phyloP scores from a whole-genome alignment of 2,329 filamentous ascomycete species.

The Apiospora kogelbergensis region DNA sequence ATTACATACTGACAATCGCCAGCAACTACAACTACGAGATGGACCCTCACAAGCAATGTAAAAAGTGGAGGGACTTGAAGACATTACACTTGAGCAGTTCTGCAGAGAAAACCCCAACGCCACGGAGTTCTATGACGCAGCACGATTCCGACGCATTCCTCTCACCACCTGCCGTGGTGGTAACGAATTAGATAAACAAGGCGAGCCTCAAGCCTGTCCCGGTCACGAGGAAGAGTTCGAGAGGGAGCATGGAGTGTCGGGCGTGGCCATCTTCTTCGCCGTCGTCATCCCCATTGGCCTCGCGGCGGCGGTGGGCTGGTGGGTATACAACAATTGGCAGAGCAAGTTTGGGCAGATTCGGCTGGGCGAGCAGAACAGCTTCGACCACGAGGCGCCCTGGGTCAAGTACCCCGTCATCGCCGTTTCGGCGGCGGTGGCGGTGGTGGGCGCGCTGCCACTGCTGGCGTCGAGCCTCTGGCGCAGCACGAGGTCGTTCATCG shows the following conservation, averaged over 20 bases:
- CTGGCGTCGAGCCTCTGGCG: slow-evolving; percentile 74
- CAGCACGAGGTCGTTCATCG: slow-evolving; percentile 51
- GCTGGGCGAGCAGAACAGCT: slow-evolving; percentile 68
- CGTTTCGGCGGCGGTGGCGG: slow-evolving; percentile 62
- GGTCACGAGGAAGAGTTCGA: slow-evolving; percentile 82
- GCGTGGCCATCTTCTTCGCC: slow-evolving; percentile 79
- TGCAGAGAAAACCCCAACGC: slow-evolving; percentile 63
- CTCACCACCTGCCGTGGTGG: slow-evolving; percentile 85
- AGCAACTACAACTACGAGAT: slow-evolving; percentile 94
- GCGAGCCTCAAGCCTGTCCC: slow-evolving; percentile 64
- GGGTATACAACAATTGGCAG: slow-evolving; percentile 80
- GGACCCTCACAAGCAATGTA: slow-evolving; percentile 73
- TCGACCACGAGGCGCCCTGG: slow-evolving; percentile 74
- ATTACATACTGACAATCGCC: slow-evolving; percentile 26
- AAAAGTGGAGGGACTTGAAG: slow-evolving; percentile 71
- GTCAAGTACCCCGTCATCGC: slow-evolving; percentile 80
- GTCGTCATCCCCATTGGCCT: slow-evolving; percentile 72
- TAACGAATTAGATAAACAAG: slow-evolving; percentile 68
- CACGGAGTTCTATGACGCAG: slow-evolving; percentile 80
- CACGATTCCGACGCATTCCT: slow-evolving; percentile 86
- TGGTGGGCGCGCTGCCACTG: slow-evolving; percentile 65
- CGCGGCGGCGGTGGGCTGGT: slow-evolving; percentile 77
- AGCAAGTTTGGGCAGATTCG: slow-evolving; percentile 91
- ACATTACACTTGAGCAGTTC: slow-evolving; percentile 50
- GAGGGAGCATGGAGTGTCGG: slow-evolving; percentile 67